These are phyloP conservation scores for Arthrobotrys megalospora DNA, from an alignment of 2,329 filamentous ascomycete genomes.

Conservation along the genomic window DNA sequence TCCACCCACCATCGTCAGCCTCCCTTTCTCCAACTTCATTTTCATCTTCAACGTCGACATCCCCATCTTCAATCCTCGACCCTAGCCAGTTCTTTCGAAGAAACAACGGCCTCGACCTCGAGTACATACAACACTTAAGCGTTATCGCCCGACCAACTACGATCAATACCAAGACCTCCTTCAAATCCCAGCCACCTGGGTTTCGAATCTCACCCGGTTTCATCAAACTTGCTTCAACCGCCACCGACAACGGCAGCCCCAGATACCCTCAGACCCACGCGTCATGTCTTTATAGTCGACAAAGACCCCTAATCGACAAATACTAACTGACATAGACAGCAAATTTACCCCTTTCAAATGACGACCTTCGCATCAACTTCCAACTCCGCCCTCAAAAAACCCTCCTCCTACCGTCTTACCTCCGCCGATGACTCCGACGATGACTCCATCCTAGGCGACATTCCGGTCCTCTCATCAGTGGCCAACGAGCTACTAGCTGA, in stretches of 20 bases:
- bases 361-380: slow-evolving; percentile 45
- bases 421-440: slow-evolving; percentile 54
- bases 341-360: slow-evolving; percentile 43
- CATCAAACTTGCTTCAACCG: slow-evolving; percentile 26
- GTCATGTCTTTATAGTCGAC: slow-evolving; percentile 60
- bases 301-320: slow-evolving; percentile 27
- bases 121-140: slow-evolving; percentile 3
- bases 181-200: slow-evolving; percentile 24
- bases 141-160: slow-evolving; percentile 13
- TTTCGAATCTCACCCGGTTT: slow-evolving; percentile 12
- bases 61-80: background rate
- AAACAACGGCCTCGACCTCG: background rate
- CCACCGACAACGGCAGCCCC: slow-evolving; percentile 23
- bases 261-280: slow-evolving; percentile 31
- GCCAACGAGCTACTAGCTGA: slow-evolving; percentile 59
- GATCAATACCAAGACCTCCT: slow-evolving; percentile 4
- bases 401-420: slow-evolving; percentile 53
- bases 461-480: slow-evolving; percentile 56
- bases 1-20: slow-evolving; percentile 26
- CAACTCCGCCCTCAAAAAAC: slow-evolving; percentile 50
- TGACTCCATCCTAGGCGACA: slow-evolving; percentile 52
- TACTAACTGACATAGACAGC: slow-evolving; percentile 40
- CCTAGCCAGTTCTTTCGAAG: slow-evolving; percentile 27
- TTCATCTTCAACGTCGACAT: slow-evolving; percentile 7
- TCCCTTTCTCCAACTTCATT: slow-evolving; percentile 14